Base-by-base conservation (phyloP, 176 grass and related monocot species). In the Musa schizocarpa region DNA sequence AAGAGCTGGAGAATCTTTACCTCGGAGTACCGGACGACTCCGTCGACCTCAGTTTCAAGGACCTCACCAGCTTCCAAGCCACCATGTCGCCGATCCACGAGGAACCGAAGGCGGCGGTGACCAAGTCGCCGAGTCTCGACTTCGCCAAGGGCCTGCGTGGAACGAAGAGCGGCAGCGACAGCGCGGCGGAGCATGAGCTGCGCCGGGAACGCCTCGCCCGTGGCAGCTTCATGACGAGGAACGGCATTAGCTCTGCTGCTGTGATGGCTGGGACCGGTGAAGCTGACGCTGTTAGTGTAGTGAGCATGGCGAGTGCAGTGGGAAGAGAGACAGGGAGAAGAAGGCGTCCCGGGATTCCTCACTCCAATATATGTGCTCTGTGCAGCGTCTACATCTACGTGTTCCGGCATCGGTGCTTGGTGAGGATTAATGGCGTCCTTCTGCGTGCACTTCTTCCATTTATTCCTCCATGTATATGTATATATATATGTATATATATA, bases 1-100 rank as follows among this genome's bases (percentile, higher is more conserved):
- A 86, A 77, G 85, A 88, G 83, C 83, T 92, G 25, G 89, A 92
- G 72, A 83, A 88, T 6, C 80, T 88, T 59, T 92, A 92, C 83
- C 74, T 79, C 2, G 83, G 71, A 16, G 80, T 92, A 17, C 89
- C 85, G 0, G 89, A 92, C 70, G 85, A 81, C 43, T 92, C 89
- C 2, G 89, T 92, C 1, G 83, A 92, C 78, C 89, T 92, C 68
- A 87, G 83, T 69, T 88, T 92, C 82, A 85, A 78, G 69, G 89
- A 91, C 82, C 74, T 91, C 34, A 54, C 71, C 16, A 43, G n/a
- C 72, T 50, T 71, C 11, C 16, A 77, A 53, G 13, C 13, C 14
- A 26, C 12, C 27, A 22, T 78, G 11, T 7, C 12, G 3, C 57
- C 21, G 8, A 59, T 43, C 1, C 7, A 52, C 0, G 62, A 9